Evolutionary conservation across 2,329 filamentous ascomycete species (phyloP).

Genomic region (Thermomyces lanuginosus): DNA sequence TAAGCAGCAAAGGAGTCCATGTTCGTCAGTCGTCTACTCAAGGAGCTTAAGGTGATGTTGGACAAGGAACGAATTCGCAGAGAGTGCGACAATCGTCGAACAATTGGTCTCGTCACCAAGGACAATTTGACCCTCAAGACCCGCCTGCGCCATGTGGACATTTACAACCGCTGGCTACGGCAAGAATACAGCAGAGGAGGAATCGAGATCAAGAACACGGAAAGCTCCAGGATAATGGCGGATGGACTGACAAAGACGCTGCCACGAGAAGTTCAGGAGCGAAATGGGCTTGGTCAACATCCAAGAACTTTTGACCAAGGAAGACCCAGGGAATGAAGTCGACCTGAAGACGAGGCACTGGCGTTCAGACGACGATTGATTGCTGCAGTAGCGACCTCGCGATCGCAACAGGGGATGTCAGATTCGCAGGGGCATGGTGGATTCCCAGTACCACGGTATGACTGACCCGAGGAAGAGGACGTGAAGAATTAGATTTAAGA

Average conservation of each 20-base stretch:
- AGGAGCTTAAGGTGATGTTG: slow-evolving; percentile 5
- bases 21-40: slow-evolving; percentile 7
- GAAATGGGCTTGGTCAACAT: no score
- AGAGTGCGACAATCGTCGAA: slow-evolving; percentile 7
- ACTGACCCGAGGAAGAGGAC: no score
- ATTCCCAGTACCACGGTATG: no score
- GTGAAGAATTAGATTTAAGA: no score
- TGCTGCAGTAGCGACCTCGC: no score
- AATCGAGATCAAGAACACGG: slow-evolving; percentile 10
- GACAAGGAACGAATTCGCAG: slow-evolving; percentile 2
- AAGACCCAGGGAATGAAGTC: no score
- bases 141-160: slow-evolving; percentile 12
- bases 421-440: no score
- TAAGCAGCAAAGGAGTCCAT: slow-evolving; percentile 5
- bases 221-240: slow-evolving; percentile 8
- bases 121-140: slow-evolving; percentile 4
- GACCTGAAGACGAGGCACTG: no score
- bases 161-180: slow-evolving; percentile 12
- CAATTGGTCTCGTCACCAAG: slow-evolving; percentile 4
- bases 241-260: slow-evolving; percentile 11
- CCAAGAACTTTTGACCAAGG: no score
- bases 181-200: slow-evolving; percentile 9
- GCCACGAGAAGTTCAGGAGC: no score
- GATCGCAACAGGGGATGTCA: no score
- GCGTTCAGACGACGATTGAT: no score